Percentiles rank a stretch among this genome's conserved stretches.
These are phyloP conservation scores for Achaetomium macrosporum DNA, from an alignment of 2,329 filamentous ascomycete species.

Conservation along the genomic window DNA sequence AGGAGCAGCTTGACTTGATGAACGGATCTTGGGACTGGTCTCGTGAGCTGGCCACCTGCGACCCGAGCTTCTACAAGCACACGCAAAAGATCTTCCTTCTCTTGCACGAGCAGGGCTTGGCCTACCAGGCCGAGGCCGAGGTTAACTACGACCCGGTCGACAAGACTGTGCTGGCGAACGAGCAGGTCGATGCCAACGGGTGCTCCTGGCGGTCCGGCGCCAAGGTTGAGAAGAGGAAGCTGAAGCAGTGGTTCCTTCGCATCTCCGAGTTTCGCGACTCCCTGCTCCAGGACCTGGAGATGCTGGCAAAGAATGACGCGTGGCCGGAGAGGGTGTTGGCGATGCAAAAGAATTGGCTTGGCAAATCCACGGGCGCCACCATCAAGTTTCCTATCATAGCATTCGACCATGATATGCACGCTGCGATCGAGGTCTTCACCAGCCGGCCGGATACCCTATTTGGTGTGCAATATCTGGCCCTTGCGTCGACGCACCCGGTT, in stretches of 20 bases:
- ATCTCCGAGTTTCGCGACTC: conserved; percentile 74
- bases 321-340: conserved; percentile 81
- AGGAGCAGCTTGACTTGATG: conserved; percentile 70
- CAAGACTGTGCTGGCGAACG: conserved; percentile 83
- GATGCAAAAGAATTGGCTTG: conserved; percentile 87
- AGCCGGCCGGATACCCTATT: conserved; percentile 83
- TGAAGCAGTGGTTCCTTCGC: conserved; percentile 87
- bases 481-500: conserved; percentile 67
- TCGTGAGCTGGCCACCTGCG: conserved; percentile 78
- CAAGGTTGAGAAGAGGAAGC: conserved; percentile 68
- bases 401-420: conserved; percentile 35
- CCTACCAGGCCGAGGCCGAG: conserved; percentile 74
- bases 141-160: conserved; percentile 92
- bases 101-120: conserved; percentile 66
- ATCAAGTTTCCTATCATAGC: conserved; percentile 62
- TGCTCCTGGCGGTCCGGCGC: conserved; percentile 83
- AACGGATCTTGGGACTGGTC: conserved; percentile 77
- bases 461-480: conserved; percentile 76
- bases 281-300: conserved; percentile 64
- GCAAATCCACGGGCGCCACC: conserved; percentile 66
- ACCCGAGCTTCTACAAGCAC: conserved; percentile 81
- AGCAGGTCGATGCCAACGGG: conserved; percentile 84
- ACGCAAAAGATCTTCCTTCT: conserved; percentile 81
- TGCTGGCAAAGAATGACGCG: conserved; percentile 53
- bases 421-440: conserved; percentile 68